Percentiles rank a stretch among this genome's conserved stretches.
Evolutionary conservation across 164 flowering plant species (phyloP).

Genomic region (Liriodendron chinense): DNA sequence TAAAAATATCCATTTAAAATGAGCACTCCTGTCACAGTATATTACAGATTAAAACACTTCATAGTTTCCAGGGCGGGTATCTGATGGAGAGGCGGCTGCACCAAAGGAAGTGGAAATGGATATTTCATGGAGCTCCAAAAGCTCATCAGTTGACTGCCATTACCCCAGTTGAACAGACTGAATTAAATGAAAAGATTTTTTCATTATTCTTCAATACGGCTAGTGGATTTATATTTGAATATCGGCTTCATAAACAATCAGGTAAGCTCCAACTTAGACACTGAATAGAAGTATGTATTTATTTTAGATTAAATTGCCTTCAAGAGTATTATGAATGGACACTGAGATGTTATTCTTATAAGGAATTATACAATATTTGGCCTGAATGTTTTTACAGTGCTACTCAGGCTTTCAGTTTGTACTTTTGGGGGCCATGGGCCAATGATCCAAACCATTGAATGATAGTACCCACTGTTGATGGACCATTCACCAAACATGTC

Average conservation of each 20-base stretch:
- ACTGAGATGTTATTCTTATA: no score
- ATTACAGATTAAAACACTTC: not conserved
- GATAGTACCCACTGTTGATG: not conserved
- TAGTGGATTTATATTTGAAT: conserved; percentile 60
- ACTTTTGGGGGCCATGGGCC: not conserved
- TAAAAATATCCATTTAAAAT: not conserved
- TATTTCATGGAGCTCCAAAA: conserved; percentile 63
- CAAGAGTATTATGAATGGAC: not conserved
- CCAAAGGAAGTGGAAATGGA: conserved; percentile 90
- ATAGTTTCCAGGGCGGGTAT: conserved; percentile 48
- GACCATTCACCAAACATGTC: not conserved
- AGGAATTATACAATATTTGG: no score
- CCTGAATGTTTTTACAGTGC: no score
- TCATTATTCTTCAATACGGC: conserved; percentile 65
- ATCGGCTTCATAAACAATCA: conserved; percentile 43
- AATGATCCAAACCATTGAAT: not conserved
- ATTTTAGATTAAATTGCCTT: not conserved
- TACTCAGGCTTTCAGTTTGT: not conserved
- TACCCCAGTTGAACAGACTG: conserved; percentile 44
- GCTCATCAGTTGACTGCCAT: conserved; percentile 57
- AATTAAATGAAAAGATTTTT: conserved; percentile 28
- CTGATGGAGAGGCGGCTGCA: conserved; percentile 68
- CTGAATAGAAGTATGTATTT: not conserved
- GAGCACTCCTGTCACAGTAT: not conserved
- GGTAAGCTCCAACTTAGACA: conserved; percentile 33